These are phyloP conservation scores for Cymbidium sinense DNA, from an alignment of 106 monocot genomes.

Conservation along the genomic window DNA sequence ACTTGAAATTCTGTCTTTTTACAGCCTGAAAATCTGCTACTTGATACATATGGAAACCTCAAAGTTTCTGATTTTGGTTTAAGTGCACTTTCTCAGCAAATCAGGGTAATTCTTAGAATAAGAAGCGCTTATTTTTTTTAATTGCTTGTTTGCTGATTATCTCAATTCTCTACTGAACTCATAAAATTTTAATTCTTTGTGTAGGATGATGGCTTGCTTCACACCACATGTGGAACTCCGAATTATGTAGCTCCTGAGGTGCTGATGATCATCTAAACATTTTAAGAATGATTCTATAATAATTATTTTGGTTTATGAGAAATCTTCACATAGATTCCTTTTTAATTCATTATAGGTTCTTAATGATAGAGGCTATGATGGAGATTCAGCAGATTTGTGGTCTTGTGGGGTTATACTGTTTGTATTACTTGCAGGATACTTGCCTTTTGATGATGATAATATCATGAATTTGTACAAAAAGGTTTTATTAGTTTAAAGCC, in stretches of 20 bases:
- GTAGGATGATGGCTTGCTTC: constrained; percentile 82
- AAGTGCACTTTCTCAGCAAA: constrained; percentile 83
- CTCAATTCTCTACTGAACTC: neutral
- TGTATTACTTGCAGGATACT: constrained; percentile 89
- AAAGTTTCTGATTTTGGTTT: constrained; percentile 96
- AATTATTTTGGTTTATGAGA: neutral
- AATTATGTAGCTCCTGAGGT: constrained; percentile 98
- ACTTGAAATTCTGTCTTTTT: neutral
- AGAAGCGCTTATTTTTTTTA: neutral
- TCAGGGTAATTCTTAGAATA: constrained; percentile 44
- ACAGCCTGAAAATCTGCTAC: constrained; percentile 89
- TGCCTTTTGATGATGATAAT: constrained; percentile 93
- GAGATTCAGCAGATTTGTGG: constrained; percentile 83
- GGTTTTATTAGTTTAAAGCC: constrained; percentile 19
- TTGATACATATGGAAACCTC: constrained; percentile 65
- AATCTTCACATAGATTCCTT: neutral
- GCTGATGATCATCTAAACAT: neutral
- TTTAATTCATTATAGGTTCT: constrained; percentile 34
- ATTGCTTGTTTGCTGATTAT: neutral
- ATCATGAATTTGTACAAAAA: constrained; percentile 72
- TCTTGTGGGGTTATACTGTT: constrained; percentile 92
- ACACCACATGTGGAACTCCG: constrained; percentile 85
- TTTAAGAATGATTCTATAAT: neutral
- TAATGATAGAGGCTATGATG: constrained; percentile 79
- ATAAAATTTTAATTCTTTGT: neutral